Conservation (phyloP, 2,329 filamentous ascomycete genomes). For the Penicillium crustosum region DNA sequence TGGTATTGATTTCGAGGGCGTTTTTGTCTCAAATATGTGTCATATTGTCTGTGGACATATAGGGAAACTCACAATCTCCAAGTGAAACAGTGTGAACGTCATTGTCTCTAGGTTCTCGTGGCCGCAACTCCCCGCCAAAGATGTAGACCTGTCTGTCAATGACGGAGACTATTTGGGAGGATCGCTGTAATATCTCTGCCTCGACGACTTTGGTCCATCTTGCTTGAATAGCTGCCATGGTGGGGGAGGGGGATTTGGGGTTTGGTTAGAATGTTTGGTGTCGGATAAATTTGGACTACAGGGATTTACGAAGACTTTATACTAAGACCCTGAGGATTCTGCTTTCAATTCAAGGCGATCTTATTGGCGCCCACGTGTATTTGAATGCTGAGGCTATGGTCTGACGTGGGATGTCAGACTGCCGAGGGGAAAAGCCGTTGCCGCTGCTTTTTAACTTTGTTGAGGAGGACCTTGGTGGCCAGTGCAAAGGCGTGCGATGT, state of each 20-base stretch:
- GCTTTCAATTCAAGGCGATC: no score
- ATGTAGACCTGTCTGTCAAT: slow-evolving; percentile 62
- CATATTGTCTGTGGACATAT: background rate
- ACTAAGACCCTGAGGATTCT: no score
- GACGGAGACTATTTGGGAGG: slow-evolving; percentile 70
- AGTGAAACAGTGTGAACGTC: slow-evolving; percentile 66
- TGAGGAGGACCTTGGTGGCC: background rate
- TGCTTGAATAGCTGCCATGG: background rate
- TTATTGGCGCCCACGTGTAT: no score
- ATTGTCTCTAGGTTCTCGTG: slow-evolving; percentile 68
- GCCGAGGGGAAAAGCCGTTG: background rate
- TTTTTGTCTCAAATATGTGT: background rate
- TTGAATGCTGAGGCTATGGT: no score
- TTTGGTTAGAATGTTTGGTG: background rate
- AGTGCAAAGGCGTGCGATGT: no score
- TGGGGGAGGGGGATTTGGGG: no score
- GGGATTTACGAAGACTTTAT: background rate
- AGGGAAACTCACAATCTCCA: slow-evolving; percentile 12
- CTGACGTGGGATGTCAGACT: background rate
- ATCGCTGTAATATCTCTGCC: slow-evolving; percentile 49
- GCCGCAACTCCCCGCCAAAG: slow-evolving; percentile 72
- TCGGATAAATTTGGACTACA: background rate
- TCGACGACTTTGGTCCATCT: slow-evolving; percentile 22
- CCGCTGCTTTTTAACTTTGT: background rate
- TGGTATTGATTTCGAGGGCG: background rate